Evolutionary conservation across 345 rosid species (phyloP).

Genomic region (Populus euphratica): DNA sequence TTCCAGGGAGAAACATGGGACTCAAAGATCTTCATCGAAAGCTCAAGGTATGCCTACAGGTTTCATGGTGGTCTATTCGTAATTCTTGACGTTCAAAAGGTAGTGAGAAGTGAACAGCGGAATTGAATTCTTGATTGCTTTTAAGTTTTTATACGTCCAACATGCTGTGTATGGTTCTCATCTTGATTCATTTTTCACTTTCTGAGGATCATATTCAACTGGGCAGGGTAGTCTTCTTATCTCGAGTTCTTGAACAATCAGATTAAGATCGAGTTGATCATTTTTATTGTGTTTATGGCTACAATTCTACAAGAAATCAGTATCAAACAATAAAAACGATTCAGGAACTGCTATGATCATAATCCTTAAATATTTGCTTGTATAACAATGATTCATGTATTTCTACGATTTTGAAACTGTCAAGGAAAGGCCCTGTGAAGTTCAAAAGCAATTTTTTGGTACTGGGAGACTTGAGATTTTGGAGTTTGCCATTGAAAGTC

Average conservation of each 20-base stretch:
- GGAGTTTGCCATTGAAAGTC: background rate
- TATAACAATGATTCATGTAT: no score
- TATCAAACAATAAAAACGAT: background rate
- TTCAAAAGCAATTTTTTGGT: background rate
- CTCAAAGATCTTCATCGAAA: conserved; percentile 46
- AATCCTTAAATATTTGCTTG: background rate
- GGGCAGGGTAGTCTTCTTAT: background rate
- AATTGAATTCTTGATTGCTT: background rate
- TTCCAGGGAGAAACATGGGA: conserved; percentile 33
- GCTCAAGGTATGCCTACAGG: conserved; percentile 43
- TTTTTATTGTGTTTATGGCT: background rate
- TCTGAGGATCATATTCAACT: background rate
- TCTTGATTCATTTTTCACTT: background rate
- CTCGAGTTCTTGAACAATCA: background rate
- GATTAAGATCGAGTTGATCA: background rate
- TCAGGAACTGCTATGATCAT: background rate
- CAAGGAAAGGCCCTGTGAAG: background rate
- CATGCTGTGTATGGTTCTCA: background rate
- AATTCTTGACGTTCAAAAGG: background rate
- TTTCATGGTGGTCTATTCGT: background rate
- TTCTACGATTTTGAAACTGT: background rate
- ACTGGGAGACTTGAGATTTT: background rate
- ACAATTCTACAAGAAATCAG: background rate
- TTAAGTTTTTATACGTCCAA: background rate
- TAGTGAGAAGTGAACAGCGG: background rate